Conservation (phyloP, 768 basidiomycete species). For the Boletus rufocinnamomeus region DNA sequence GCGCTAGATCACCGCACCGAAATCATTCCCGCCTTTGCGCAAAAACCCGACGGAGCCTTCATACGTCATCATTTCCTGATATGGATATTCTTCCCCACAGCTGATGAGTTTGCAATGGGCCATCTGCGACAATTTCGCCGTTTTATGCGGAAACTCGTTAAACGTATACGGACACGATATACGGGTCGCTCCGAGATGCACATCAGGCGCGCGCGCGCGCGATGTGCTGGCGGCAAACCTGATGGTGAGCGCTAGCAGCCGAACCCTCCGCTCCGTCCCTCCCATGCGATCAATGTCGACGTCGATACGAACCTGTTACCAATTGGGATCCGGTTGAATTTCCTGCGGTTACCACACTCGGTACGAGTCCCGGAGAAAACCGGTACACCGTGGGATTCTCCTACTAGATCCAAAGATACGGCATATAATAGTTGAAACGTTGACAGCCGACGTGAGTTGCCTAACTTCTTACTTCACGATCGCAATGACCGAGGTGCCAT, state of each 20-base stretch:
- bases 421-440: background rate
- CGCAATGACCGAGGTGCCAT: constrained; percentile 41
- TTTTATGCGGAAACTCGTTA: background rate
- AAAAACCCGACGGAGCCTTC: background rate
- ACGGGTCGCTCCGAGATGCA: background rate
- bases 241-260: background rate
- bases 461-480: background rate
- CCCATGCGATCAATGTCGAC: background rate
- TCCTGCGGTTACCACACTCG: background rate
- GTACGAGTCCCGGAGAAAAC: background rate
- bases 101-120: background rate
- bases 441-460: background rate
- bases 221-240: no score
- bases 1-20: background rate
- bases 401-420: background rate
- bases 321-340: background rate
- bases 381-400: constrained; percentile 1
- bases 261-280: background rate
- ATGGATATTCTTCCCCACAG: constrained; percentile 6
- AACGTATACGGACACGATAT: background rate
- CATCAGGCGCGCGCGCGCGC: background rate
- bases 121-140: background rate
- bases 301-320: background rate
- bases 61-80: constrained; percentile 13
- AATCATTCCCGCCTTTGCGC: background rate